Base-by-base conservation (phyloP, 139 green algal species). In the Dunaliella primolecta region DNA sequence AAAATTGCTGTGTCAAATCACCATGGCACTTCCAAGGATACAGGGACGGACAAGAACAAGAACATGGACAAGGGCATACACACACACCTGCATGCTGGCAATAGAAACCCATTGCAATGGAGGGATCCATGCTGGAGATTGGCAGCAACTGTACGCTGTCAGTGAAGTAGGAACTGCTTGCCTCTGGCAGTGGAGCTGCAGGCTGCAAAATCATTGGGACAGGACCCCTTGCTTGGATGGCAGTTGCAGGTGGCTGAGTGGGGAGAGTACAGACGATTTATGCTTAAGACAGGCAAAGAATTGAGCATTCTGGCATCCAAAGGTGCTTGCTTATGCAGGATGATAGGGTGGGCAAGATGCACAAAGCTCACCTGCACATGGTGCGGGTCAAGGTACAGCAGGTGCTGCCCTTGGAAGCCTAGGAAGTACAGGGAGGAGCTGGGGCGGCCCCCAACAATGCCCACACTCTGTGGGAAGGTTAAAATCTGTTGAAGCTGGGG, bases 381-480 rank as follows among this genome's bases (percentile, higher is more conserved):
- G 78, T 98, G 95, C 0, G 95, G 95, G 86, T 98, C 95, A 72
- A 98, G 84, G 84, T 95, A 97, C 20, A 98, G 30, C 71, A 97
- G 79, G 20, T 84, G 74, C 7, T 83, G 32, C 1, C 77, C 87
- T 86, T 98, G 96, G 78, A 78, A 87, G 56, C 96, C 96, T 1
- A 98, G 82, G 74, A 99, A 94, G 87, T 95, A 98, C n/a, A 97
- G 88, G 1, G 93, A 97, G 75, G 92, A 91, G 78, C 86, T 82
- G 20, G 96, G 95, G 0, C 95, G 92, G 32, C 96, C 96, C 0
- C 96, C 96, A 30, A 99, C 91, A 35, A 99, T 96, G 85, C 96
- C 96, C 2, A 98, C 89, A 84, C 86, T 94, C 87, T 98, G 94
- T 0, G 93, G 94, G 82, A 92, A 94, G 21, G 78, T 86, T 55